phyloP scores from a whole-genome alignment of 805 yeast species.

The Zygosaccharomyces gambellarensis region DNA sequence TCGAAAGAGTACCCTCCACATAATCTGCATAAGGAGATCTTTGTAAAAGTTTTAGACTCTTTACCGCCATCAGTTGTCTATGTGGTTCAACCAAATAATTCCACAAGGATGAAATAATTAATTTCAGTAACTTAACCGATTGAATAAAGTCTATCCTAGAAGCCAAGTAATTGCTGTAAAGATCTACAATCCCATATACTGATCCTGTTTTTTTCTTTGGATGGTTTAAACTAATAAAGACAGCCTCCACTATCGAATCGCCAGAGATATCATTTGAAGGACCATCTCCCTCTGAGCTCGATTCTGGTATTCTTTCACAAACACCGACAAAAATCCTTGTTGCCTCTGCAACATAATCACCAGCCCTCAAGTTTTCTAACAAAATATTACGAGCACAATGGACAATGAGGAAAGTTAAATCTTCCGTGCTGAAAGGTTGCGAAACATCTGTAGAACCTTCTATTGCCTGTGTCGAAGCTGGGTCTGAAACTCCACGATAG shows the following conservation, averaged over 20 bases:
- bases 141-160: constrained; percentile 25
- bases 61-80: constrained; percentile 68
- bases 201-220: constrained; percentile 12
- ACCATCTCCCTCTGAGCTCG: constrained; percentile 12
- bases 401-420: constrained; percentile 41
- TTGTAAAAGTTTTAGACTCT: constrained; percentile 57
- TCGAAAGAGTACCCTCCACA: constrained; percentile 69
- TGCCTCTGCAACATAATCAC: constrained; percentile 29
- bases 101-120: constrained; percentile 49
- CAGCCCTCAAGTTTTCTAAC: constrained; percentile 18
- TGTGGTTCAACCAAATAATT: constrained; percentile 42
- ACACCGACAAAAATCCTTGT: constrained; percentile 37
- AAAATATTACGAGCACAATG: constrained; percentile 30
- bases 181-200: constrained; percentile 29
- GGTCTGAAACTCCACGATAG: constrained; percentile 30
- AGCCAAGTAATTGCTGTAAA: constrained; percentile 31
- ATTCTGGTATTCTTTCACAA: constrained; percentile 45
- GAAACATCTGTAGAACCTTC: constrained; percentile 18
- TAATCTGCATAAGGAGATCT: constrained; percentile 46
- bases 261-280: constrained; percentile 30
- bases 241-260: constrained; percentile 30
- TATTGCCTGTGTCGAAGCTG: constrained; percentile 8
- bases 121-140: constrained; percentile 21
- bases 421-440: constrained; percentile 42
- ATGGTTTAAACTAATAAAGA: constrained; percentile 17